Conservation (phyloP, 1,139 yeast genomes). For the Sugiyamaella pinicola region DNA sequence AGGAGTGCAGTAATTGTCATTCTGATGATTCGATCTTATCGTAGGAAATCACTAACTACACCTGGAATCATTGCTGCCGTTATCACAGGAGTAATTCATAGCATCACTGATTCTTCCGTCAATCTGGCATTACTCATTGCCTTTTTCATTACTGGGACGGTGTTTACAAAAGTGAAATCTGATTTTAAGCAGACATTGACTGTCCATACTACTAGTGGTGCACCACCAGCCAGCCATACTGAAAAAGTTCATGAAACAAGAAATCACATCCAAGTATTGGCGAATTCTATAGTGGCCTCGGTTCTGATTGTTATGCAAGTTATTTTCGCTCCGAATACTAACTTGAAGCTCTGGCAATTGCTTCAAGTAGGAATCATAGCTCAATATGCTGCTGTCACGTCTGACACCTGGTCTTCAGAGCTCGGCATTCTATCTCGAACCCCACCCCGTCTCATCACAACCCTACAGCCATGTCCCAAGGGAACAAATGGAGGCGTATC, state of each 20-base stretch:
- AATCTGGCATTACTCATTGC: slow-evolving; percentile 42
- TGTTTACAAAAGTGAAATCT: slow-evolving; percentile 46
- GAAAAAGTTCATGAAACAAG: slow-evolving; percentile 37
- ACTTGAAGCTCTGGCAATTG: not conserved
- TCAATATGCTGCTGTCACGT: slow-evolving; percentile 52
- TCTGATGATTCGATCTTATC: slow-evolving; percentile 39
- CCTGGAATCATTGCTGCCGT: slow-evolving; percentile 46
- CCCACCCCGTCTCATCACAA: slow-evolving; percentile 49
- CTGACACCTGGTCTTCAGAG: slow-evolving; percentile 56
- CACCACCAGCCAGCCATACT: slow-evolving; percentile 18
- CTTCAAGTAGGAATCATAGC: slow-evolving; percentile 44
- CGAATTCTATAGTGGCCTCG: slow-evolving; percentile 47
- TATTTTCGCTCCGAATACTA: not conserved
- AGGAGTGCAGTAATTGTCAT: slow-evolving; percentile 16
- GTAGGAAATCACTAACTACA: slow-evolving; percentile 45
- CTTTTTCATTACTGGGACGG: slow-evolving; percentile 48
- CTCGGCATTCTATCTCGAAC: slow-evolving; percentile 49
- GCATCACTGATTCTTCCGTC: slow-evolving; percentile 44
- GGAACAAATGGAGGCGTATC: slow-evolving; percentile 57
- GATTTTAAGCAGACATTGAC: slow-evolving; percentile 40
- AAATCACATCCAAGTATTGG: slow-evolving; percentile 48
- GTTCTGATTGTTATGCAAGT: slow-evolving; percentile 30
- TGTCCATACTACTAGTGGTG: slow-evolving; percentile 22
- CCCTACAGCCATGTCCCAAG: slow-evolving; percentile 47
- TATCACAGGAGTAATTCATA: slow-evolving; percentile 47